Percentiles rank a stretch among this genome's conserved stretches.
Evolutionary conservation across 192 early-diverging fungal genomes (phyloP).

Genomic region (Coemansia sp.): DNA sequence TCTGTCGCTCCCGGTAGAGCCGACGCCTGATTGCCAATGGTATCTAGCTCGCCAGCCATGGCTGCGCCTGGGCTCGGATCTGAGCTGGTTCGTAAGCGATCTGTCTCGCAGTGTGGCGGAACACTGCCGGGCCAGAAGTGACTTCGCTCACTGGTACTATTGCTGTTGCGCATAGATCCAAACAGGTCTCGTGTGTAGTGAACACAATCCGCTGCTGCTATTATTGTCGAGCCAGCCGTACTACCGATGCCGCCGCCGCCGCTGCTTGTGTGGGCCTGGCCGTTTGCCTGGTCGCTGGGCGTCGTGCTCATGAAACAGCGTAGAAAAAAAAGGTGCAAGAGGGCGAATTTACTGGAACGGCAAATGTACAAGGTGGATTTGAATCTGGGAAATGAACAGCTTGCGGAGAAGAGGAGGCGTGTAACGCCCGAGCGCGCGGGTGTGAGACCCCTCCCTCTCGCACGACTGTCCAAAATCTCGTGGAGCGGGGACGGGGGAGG

Average conservation of each 20-base stretch:
- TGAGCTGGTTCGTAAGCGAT: constrained; percentile 9
- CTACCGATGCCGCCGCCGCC: neutral
- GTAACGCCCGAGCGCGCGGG: neutral
- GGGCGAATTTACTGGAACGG: neutral
- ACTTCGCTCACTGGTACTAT: constrained; percentile 25
- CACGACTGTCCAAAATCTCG: no score
- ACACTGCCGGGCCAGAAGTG: constrained; percentile 48
- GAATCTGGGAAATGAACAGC: neutral
- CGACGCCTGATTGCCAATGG: constrained; percentile 14
- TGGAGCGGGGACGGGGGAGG: no score
- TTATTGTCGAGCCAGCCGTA: neutral
- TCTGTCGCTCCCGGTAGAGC: constrained; percentile 7
- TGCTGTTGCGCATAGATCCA: constrained; percentile 5
- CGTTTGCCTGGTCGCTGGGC: neutral
- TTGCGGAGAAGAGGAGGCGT: neutral
- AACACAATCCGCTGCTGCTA: constrained; percentile 2
- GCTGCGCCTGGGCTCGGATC: constrained; percentile 8
- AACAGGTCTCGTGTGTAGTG: constrained; percentile 7
- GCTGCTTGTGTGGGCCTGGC: neutral
- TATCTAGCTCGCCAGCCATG: constrained; percentile 29
- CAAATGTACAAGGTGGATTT: constrained; percentile 1
- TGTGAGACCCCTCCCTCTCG: no score
- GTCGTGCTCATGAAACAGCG: neutral
- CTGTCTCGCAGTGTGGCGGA: constrained; percentile 31
- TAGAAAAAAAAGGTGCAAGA: neutral